A percentile compares a stretch with the other conserved stretches of the same genome.
These are phyloP conservation scores for Microdochium paspali DNA, from an alignment of 2,329 filamentous ascomycete species.

Conservation along the genomic window DNA sequence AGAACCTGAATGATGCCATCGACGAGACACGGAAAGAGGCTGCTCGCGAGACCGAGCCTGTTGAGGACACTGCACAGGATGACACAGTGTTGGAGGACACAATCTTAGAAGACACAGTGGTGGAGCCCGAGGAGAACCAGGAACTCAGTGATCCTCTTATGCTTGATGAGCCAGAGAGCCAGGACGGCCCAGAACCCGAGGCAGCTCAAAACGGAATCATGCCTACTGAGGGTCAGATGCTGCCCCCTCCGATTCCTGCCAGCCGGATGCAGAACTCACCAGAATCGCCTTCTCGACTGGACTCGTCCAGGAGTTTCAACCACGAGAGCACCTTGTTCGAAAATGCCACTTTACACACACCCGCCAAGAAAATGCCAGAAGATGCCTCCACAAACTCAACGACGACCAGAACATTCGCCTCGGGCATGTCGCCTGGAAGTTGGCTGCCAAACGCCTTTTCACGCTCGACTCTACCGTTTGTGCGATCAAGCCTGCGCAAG, in stretches of 20 bases:
- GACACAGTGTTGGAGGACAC: not conserved
- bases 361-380: conserved; percentile 1
- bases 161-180: not conserved
- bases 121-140: not conserved
- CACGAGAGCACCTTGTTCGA: conserved; percentile 24
- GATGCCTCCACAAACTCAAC: not conserved
- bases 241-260: not conserved
- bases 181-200: not conserved
- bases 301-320: conserved; percentile 20
- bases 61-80: not conserved
- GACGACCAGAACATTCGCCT: no score
- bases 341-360: conserved; percentile 20
- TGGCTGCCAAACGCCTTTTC: not conserved
- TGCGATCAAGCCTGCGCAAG: not conserved
- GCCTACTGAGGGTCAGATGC: not conserved
- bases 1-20: not conserved
- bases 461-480: not conserved
- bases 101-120: no score
- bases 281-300: conserved; percentile 11
- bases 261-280: conserved; percentile 2
- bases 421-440: not conserved
- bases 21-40: not conserved
- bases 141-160: not conserved
- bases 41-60: not conserved
- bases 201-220: not conserved